These are phyloP conservation scores for Fusarium compactum DNA, from an alignment of 2,329 filamentous ascomycete genomes.

Conservation along the genomic window DNA sequence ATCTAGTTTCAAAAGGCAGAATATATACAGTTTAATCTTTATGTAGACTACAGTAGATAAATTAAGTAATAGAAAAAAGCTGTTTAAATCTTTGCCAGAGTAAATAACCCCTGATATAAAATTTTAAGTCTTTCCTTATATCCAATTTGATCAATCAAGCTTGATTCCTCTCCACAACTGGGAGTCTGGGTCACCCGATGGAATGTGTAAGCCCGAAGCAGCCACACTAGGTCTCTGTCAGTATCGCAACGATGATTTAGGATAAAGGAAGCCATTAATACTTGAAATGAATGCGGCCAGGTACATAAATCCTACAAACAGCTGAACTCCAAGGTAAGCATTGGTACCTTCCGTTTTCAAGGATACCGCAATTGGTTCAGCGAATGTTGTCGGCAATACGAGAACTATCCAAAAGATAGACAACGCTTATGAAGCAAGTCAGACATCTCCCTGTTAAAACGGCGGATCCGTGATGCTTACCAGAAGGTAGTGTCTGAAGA, in stretches of 20 bases:
- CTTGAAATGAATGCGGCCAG: neutral
- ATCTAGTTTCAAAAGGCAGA: too few species aligned
- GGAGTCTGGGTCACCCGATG: neutral
- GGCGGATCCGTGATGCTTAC: neutral
- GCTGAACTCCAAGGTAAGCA: neutral
- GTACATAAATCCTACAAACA: neutral
- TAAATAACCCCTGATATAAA: neutral
- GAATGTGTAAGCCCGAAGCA: neutral
- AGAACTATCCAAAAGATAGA: neutral
- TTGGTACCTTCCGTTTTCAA: neutral
- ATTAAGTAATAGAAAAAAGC: too few species aligned
- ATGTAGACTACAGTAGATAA: too few species aligned
- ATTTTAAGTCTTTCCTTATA: neutral
- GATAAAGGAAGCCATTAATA: neutral
- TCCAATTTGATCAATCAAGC: neutral
- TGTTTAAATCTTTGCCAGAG: neutral
- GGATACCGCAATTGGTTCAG: neutral
- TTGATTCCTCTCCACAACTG: neutral
- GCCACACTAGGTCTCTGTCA: neutral
- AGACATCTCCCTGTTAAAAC: neutral
- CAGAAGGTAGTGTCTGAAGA: neutral
- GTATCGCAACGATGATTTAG: neutral
- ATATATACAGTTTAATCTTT: too few species aligned
- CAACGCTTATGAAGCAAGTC: neutral
- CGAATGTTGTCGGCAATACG: neutral